Evolutionary conservation across 345 rosid species (phyloP).

Genomic region (Arabidopsis suecica): DNA sequence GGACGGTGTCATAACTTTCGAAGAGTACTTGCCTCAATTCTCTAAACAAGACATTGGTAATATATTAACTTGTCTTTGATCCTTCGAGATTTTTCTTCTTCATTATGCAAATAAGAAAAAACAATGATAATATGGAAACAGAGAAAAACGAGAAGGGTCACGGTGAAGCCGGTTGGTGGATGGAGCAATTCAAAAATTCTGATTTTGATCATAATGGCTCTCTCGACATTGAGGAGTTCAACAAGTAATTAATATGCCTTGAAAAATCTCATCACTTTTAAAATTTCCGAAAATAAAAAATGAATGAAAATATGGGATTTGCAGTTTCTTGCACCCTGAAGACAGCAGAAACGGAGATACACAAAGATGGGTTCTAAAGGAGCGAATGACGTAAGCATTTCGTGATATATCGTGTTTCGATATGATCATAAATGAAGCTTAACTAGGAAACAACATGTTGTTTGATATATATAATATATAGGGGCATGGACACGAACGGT

Average conservation of each 20-base stretch:
- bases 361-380: conserved; percentile 61
- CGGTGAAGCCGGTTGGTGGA: conserved; percentile 87
- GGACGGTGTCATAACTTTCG: conserved; percentile 60
- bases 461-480: conserved; percentile 20
- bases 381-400: conserved; percentile 56
- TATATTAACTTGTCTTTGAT: neutral
- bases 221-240: conserved; percentile 60
- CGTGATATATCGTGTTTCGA: neutral
- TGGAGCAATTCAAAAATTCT: conserved; percentile 59
- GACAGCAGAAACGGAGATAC: conserved; percentile 59
- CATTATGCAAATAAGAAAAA: neutral
- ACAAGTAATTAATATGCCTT: conserved; percentile 47
- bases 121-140: conserved; percentile 31
- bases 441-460: neutral
- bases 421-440: neutral
- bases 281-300: neutral
- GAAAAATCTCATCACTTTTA: neutral
- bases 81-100: conserved; percentile 4
- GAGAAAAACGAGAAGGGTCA: conserved; percentile 56
- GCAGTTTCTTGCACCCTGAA: conserved; percentile 80
- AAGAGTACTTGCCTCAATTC: conserved; percentile 69
- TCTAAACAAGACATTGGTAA: conserved; percentile 59
- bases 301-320: neutral
- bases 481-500: conserved; percentile 62
- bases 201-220: conserved; percentile 58